These are phyloP conservation scores for Cutaneotrichosporon dermatis DNA, from an alignment of 1,284 basidiomycete species.

Conservation along the genomic window DNA sequence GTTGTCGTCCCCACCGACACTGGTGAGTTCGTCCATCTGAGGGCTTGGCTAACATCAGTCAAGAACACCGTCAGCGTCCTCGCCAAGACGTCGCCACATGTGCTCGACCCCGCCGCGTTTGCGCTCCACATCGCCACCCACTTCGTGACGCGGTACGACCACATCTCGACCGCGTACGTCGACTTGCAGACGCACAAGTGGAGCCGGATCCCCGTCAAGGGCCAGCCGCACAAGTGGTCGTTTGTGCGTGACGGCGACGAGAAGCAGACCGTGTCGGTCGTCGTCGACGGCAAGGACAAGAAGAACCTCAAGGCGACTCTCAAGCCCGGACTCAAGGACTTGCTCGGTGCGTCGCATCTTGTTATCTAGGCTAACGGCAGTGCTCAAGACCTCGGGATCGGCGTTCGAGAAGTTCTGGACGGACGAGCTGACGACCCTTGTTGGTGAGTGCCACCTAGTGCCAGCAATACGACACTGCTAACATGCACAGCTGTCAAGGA, in stretches of 20 bases:
- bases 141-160: constrained; percentile 76
- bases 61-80: constrained; percentile 91
- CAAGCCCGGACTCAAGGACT: constrained; percentile 66
- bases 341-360: constrained; percentile 59
- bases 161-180: constrained; percentile 69
- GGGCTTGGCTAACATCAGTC: constrained; percentile 53
- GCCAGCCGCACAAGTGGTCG: constrained; percentile 66
- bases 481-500: constrained; percentile 50
- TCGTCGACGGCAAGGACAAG: constrained; percentile 62
- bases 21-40: constrained; percentile 53
- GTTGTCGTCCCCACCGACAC: constrained; percentile 84
- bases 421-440: constrained; percentile 84
- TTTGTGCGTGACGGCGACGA: constrained; percentile 89
- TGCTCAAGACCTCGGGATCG: constrained; percentile 85
- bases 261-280: constrained; percentile 65
- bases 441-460: constrained; percentile 40
- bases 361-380: constrained; percentile 47
- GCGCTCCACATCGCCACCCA: constrained; percentile 81
- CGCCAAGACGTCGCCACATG: constrained; percentile 79
- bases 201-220: constrained; percentile 63
- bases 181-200: constrained; percentile 79
- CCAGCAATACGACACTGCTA: neutral
- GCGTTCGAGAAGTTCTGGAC: constrained; percentile 76
- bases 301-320: constrained; percentile 54
- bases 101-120: constrained; percentile 77